Conservation (phyloP, 2,329 filamentous ascomycete genomes). For the Aspergillus brunneoviolaceus region DNA sequence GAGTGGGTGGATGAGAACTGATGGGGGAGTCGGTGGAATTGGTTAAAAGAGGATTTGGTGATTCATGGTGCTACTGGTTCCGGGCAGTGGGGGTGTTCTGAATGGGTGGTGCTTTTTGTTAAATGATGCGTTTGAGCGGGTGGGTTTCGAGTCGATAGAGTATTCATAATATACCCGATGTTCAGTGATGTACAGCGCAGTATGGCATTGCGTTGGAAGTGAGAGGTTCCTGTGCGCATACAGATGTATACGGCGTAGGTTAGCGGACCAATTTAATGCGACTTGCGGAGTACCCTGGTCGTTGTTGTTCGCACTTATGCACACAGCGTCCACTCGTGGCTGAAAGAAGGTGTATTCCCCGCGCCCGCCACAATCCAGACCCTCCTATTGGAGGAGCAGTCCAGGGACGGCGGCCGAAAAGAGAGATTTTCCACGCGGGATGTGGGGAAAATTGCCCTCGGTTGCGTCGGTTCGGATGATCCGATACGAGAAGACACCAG, state of each 20-base stretch:
- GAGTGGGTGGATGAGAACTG: constrained; percentile 49
- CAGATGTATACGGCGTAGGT: too few species aligned
- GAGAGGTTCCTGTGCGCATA: too few species aligned
- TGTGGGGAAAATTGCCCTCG: background rate
- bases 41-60: background rate
- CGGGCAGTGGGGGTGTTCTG: background rate
- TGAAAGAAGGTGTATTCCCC: constrained; percentile 9
- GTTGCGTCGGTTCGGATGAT: background rate
- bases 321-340: background rate
- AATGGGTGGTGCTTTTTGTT: background rate
- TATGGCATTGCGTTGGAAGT: background rate
- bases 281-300: too few species aligned
- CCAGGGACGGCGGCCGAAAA: background rate
- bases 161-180: background rate
- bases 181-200: background rate
- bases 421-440: constrained; percentile 12
- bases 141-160: background rate
- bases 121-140: background rate
- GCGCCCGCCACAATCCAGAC: background rate
- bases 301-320: background rate
- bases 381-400: background rate
- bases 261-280: too few species aligned
- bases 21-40: background rate
- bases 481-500: background rate
- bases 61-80: background rate